These are phyloP conservation scores for Curvularia eragrostidis DNA, from an alignment of 2,329 filamentous ascomycete genomes.

Conservation along the genomic window DNA sequence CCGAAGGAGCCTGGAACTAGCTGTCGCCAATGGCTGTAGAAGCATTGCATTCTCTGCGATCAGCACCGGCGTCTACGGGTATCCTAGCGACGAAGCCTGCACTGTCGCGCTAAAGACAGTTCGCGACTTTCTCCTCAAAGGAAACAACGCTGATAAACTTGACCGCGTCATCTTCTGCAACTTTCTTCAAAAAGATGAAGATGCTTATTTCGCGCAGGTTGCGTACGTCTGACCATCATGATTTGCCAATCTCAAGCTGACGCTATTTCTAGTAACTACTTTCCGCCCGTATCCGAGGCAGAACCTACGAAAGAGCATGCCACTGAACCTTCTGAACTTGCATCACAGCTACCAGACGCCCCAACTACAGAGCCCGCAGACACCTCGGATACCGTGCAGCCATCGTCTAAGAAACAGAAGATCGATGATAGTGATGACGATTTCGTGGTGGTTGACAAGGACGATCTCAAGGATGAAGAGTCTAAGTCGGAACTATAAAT, in stretches of 20 bases:
- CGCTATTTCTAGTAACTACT: slow-evolving; percentile 40
- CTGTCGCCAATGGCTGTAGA: slow-evolving; percentile 68
- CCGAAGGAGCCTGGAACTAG: slow-evolving; percentile 72
- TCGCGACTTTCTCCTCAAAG: slow-evolving; percentile 60
- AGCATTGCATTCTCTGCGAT: slow-evolving; percentile 83
- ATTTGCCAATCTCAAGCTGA: slow-evolving; percentile 7
- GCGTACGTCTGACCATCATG: slow-evolving; percentile 65
- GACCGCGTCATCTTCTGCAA: slow-evolving; percentile 84
- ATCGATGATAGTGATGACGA: slow-evolving; percentile 41
- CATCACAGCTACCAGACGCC: slow-evolving; percentile 56
- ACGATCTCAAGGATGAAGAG: slow-evolving; percentile 30
- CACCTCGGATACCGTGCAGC: slow-evolving; percentile 48
- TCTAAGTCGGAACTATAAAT: slow-evolving; percentile 20
- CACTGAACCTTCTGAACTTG: slow-evolving; percentile 43
- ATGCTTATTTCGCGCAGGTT: slow-evolving; percentile 71
- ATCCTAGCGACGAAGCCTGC: slow-evolving; percentile 77
- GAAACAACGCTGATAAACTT: slow-evolving; percentile 58
- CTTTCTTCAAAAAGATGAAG: slow-evolving; percentile 78
- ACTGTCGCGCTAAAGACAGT: slow-evolving; percentile 70
- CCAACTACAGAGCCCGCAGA: slow-evolving; percentile 56
- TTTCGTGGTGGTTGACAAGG: slow-evolving; percentile 41
- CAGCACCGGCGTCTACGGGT: slow-evolving; percentile 90
- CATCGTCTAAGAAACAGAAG: slow-evolving; percentile 58
- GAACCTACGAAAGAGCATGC: slow-evolving; percentile 32
- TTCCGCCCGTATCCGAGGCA: slow-evolving; percentile 37